These are phyloP conservation scores for Corynascus novoguineensis DNA, from an alignment of 495 filamentous ascomycete genomes.

Conservation along the genomic window DNA sequence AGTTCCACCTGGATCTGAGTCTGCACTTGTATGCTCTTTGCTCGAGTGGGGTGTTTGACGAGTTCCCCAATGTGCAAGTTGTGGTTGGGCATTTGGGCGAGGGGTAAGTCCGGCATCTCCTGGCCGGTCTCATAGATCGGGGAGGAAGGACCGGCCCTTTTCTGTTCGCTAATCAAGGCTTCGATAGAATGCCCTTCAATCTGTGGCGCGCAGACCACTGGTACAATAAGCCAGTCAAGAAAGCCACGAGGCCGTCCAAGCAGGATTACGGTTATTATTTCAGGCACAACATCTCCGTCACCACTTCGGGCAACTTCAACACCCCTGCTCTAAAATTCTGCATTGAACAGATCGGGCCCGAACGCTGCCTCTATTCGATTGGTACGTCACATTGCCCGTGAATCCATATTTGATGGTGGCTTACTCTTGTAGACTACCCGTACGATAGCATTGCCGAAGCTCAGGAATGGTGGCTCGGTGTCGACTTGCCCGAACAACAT, in stretches of 20 bases:
- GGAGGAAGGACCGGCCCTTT: no score
- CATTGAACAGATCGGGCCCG: slow-evolving; percentile 34
- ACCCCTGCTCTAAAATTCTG: slow-evolving; percentile 50
- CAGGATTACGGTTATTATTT: slow-evolving; percentile 59
- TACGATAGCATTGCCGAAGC: slow-evolving; percentile 47
- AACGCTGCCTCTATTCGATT: slow-evolving; percentile 37
- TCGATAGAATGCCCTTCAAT: slow-evolving; percentile 54
- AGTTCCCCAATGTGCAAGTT: slow-evolving; percentile 51
- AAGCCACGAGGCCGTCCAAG: slow-evolving; percentile 49
- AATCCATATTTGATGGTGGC: neutral
- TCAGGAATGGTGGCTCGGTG: slow-evolving; percentile 48
- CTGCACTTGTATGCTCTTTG: slow-evolving; percentile 33
- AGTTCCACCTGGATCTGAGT: slow-evolving; percentile 38
- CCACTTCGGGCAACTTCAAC: slow-evolving; percentile 57
- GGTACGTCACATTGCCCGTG: slow-evolving; percentile 20
- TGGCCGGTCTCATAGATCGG: neutral
- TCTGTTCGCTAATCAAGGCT: no score
- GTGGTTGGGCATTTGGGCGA: slow-evolving; percentile 61
- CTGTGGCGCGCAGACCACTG: slow-evolving; percentile 59
- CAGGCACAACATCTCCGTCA: slow-evolving; percentile 56
- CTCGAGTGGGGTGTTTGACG: slow-evolving; percentile 45
- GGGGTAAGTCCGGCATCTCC: slow-evolving; percentile 30
- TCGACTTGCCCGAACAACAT: slow-evolving; percentile 40
- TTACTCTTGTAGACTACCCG: slow-evolving; percentile 27
- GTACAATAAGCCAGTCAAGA: slow-evolving; percentile 49